phyloP scores from a whole-genome alignment of 108 stramenopile species.

The Bacterosira constricta region DNA sequence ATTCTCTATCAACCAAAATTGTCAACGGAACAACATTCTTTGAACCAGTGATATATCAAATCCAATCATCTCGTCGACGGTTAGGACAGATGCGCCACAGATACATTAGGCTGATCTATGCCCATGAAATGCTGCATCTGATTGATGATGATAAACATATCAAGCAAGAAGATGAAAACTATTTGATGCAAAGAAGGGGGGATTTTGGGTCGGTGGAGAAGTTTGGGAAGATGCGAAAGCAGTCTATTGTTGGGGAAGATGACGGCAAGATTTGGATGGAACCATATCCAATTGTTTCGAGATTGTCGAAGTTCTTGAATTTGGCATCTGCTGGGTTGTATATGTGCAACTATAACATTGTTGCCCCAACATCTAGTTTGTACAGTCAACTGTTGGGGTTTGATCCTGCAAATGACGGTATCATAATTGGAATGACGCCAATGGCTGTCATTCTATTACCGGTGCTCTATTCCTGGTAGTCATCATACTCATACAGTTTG shows the following conservation, averaged over 20 bases:
- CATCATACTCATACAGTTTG: conserved; percentile 88
- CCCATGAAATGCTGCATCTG: conserved; percentile 38
- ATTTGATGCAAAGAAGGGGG: conserved; percentile 15
- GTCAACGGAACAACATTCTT: conserved; percentile 16
- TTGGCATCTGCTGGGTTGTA: conserved; percentile 84
- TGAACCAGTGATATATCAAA: conserved; percentile 38
- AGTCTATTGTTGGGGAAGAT: conserved; percentile 15
- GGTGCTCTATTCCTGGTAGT: conserved; percentile 85
- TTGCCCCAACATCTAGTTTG: conserved; percentile 82
- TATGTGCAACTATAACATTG: conserved; percentile 96
- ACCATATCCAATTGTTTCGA: conserved; percentile 14
- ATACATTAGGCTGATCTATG: conserved; percentile 36
- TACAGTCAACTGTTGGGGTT: conserved; percentile 84
- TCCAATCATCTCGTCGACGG: conserved; percentile 17
- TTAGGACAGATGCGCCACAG: conserved; percentile 24
- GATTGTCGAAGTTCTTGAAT: conserved; percentile 74
- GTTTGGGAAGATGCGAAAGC: not conserved
- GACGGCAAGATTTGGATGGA: conserved; percentile 6
- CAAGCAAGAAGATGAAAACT: conserved; percentile 28
- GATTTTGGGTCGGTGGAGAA: conserved; percentile 3
- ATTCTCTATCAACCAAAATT: not conserved
- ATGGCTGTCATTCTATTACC: conserved; percentile 83
- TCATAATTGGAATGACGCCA: conserved; percentile 94
- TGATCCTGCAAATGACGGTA: conserved; percentile 66
- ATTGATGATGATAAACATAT: conserved; percentile 10